A percentile compares a stretch with the other conserved stretches of the same genome.
These are phyloP conservation scores for Phytopythium oedochilum DNA, from an alignment of 352 stramenopile species.

Conservation along the genomic window DNA sequence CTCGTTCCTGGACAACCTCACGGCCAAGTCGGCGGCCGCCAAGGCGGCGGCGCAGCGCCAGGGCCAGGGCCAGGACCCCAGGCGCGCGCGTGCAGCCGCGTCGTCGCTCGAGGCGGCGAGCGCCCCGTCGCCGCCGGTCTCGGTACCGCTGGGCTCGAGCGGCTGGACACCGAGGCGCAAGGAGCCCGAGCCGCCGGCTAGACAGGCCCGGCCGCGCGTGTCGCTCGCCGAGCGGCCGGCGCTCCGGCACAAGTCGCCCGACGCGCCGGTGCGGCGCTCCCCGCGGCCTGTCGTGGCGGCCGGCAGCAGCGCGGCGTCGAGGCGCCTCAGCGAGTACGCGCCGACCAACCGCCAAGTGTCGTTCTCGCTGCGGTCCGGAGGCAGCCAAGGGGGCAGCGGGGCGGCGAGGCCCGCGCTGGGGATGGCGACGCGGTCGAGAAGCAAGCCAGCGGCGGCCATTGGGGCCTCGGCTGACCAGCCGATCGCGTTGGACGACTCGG, in stretches of 20 bases:
- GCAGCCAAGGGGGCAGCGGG: not conserved
- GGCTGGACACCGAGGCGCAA: conserved; percentile 17
- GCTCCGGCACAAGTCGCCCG: conserved; percentile 4
- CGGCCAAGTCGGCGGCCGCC: conserved; percentile 7
- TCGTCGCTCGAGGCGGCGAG: conserved; percentile 21
- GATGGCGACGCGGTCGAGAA: not conserved
- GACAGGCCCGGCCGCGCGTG: conserved; percentile 3
- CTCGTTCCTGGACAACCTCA: conserved; percentile 12
- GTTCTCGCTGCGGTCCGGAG: not conserved
- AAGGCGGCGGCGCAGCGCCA: conserved; percentile 6
- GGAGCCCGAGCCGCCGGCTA: not conserved
- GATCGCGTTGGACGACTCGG: conserved; percentile 48
- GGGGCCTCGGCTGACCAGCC: conserved; percentile 31
- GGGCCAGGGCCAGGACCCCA: too few relatives aligned
- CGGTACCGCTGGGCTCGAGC: conserved; percentile 1
- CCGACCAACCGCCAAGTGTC: conserved; percentile 8
- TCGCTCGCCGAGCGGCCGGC: conserved; percentile 6
- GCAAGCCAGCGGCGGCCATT: not conserved
- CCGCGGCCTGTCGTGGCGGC: conserved; percentile 13
- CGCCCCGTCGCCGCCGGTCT: conserved; percentile 8
- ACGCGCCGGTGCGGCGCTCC: not conserved
- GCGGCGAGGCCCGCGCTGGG: too few relatives aligned
- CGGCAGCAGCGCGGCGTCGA: not conserved
- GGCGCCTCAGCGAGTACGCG: conserved; percentile 18
- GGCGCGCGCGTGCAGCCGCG: not conserved